These are phyloP conservation scores for Penicillium goetzii DNA, from an alignment of 495 filamentous ascomycete species.

Conservation along the genomic window DNA sequence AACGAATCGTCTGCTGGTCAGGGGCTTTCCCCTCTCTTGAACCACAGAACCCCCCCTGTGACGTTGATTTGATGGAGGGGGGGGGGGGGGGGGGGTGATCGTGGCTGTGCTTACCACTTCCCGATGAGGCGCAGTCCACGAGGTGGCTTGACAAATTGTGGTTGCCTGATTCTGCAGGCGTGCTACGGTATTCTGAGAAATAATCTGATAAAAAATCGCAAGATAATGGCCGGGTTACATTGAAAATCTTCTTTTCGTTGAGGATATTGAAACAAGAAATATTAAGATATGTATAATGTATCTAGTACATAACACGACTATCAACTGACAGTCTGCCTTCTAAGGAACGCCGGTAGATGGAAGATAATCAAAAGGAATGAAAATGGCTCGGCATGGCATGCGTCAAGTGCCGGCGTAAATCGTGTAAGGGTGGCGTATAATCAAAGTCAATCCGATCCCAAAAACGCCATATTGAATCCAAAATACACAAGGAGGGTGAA, in stretches of 20 bases:
- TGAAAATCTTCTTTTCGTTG: neutral
- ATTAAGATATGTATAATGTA: neutral
- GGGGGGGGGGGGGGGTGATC: neutral
- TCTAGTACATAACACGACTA: neutral
- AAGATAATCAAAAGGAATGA: neutral
- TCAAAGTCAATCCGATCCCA: slow-evolving; percentile 1
- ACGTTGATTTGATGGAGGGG: neutral
- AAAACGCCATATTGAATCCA: slow-evolving; percentile 3
- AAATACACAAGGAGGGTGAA: neutral
- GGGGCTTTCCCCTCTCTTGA: neutral
- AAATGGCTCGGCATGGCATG: neutral
- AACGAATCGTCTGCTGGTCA: neutral
- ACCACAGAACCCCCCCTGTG: neutral
- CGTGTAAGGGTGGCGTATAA: slow-evolving; percentile 1
- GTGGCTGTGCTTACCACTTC: neutral
- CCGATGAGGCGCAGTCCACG: neutral
- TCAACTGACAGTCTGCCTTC: neutral
- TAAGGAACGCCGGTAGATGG: slow-evolving; percentile 1
- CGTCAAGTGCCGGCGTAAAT: neutral
- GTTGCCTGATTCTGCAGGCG: neutral
- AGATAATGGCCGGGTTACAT: too few species aligned
- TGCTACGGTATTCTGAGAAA: too few species aligned
- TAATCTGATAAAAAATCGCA: neutral
- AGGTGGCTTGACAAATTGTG: neutral
- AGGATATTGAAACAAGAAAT: neutral